Evolutionary conservation across 1,284 basidiomycete genomes (phyloP), one percentile per base, ranked within the genome.

Genomic region (Termitomyces sp.): DNA sequence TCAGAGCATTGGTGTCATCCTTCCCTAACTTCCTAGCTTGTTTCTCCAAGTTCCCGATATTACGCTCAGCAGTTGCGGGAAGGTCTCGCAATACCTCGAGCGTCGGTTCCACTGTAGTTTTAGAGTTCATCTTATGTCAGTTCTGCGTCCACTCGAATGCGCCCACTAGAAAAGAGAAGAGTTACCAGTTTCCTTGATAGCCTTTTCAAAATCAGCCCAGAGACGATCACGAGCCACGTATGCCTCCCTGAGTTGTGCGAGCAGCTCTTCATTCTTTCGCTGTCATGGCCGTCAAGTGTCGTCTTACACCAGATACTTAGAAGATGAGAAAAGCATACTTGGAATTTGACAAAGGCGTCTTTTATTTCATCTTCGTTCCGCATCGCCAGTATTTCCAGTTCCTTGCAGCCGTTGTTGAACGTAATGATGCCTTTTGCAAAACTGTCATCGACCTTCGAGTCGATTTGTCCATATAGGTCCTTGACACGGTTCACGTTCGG

Each of bases 331-430:
- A 31, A 31, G 51, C 38, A 57, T 54, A 77, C 81, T 69, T 78
- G 70, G 21, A 72, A 69, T 15, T 68, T 66, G 24, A 62, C 55
- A 60, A 75, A 73, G 19, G 69, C 69, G 4, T 71, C 66, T 60
- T 69, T 68, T 10, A 81, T 52, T 21, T 74, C 73, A 49, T 76
- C 73, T 55, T 79, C 70, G 54, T 78, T 72, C 15, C 64, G 65
- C 42, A 77, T 67, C 13, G 71, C 67, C 41, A 74, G 65, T 0
- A 65, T 61, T 62, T 84, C 83, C 41, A 77, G 65, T 24, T 72
- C 71, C 62, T 80, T 81, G 69, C 79, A 79, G 6, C 76, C 78
- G 44, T 76, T 73, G 63, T 84, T 78, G 65, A 83, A 80, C 1
- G 70, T 67, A 2, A 80, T 64, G 31, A 84, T 59, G 8, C 79